Conservation (phyloP, 2,329 filamentous ascomycete species). For the Pyricularia grisea region DNA sequence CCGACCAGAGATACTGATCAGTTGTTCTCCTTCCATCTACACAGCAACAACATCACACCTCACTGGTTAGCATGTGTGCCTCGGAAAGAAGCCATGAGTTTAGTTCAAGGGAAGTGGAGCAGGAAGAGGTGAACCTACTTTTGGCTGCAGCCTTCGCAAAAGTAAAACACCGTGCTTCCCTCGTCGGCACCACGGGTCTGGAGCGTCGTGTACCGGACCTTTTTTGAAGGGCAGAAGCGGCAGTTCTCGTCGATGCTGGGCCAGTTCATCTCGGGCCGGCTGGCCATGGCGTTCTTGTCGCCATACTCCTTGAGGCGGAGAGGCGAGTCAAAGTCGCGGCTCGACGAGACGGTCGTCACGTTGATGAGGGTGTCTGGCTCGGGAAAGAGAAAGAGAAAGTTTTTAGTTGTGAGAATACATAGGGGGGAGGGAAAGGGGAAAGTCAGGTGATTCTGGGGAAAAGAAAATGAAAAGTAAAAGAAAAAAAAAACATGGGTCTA, state of each 20-base stretch:
- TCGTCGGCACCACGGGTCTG: slow-evolving; percentile 3
- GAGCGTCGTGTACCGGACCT: slow-evolving; percentile 2
- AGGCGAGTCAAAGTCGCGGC: not conserved
- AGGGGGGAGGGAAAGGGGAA: not conserved
- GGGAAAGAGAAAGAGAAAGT: no score
- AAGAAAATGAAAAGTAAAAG: no score
- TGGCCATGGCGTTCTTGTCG: not conserved
- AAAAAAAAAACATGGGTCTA: not conserved
- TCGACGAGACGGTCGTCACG: not conserved
- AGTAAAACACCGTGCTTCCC: slow-evolving; percentile 1
- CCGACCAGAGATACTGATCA: not conserved
- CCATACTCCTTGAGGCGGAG: not conserved
- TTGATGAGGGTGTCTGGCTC: not conserved
- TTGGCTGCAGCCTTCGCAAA: not conserved
- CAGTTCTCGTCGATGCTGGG: not conserved
- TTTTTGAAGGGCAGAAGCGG: not conserved
- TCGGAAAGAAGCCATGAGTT: no score
- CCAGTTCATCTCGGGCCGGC: not conserved
- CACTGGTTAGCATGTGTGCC: no score
- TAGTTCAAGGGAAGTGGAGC: no score
- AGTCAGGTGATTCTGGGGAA: not conserved
- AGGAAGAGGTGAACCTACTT: not conserved
- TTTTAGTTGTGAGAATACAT: no score
- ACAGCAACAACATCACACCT: not conserved
- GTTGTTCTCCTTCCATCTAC: not conserved